Evolutionary conservation across 306 rosid genomes (phyloP), one percentile per base, ranked within the genome.

Genomic region (Vachellia pachyceras): DNA sequence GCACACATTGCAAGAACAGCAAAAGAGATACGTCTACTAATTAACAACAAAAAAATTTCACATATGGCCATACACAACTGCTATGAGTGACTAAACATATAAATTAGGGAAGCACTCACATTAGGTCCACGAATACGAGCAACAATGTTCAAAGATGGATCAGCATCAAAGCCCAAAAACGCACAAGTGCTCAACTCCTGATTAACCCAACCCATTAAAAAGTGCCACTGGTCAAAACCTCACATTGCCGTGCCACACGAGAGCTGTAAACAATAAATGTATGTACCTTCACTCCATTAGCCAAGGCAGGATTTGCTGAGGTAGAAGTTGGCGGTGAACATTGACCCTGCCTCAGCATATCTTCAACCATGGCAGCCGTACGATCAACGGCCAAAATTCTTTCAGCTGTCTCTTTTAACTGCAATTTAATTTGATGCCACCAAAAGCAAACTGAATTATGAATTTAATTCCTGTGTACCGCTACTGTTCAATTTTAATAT

Each of bases 291-390:
- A 77, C 52, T 73, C 92, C 92, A 64, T 87, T 87, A 82, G 77
- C 76, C 77, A 89, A 10, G 46, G 82, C 23, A 2, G 91, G 72
- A 80, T 73, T 83, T 69, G 65, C 80, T 29, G 89, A 61, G 17
- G 88, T 79, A 73, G 87, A 78, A 71, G 77, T 69, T 37, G 91
- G 79, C 47, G 50, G 91, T 71, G 86, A 67, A 85, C 45, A 89
- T 69, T 77, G 94, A 73, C 91, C 90, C 75, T 75, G 91, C 75
- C 82, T 90, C 83, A 95, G 89, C 88, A 95, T 91, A 86, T 93
- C 99, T 91, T 95, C 99, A 82, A 95, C 84, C 97, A 91, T 88
- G 45, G 97, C 89, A 85, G 99, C 94, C 46, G 99, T 98, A 63
- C 88, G 89, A 84, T 95, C 99, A 82, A 95, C 97, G 20, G 90